Base-by-base conservation (phyloP, 2,329 filamentous ascomycete species). In the Calonectria leucothoes region DNA sequence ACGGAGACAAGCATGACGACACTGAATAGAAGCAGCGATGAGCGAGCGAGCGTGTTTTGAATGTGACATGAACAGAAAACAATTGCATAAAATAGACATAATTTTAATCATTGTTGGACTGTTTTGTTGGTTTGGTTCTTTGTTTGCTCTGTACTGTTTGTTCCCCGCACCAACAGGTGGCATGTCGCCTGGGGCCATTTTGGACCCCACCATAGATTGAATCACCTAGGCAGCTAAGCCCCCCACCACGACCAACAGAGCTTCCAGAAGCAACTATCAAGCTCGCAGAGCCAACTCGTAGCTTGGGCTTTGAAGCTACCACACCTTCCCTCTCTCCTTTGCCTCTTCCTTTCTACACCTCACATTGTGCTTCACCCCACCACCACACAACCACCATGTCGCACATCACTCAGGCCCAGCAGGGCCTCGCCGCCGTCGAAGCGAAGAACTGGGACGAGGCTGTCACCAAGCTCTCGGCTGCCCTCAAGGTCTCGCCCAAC, bases 351-450 rank as follows among this genome's bases (percentile, higher is more conserved):
- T 6, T 14, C 23, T 3, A 14, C 29, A 45, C 17, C 10, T 31
- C 27, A 29, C 7, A 45, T 23, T 45, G 42, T 23, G 42, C 35
- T 25, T 20, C 27, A 10, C 39, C 59, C 33, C 25, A 39, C 25
- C 27, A 5, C 25, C 49, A 17, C 42, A 7, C 63, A 52, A 15
- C 49, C 37, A 48, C 33, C 63, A 92, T 92, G 89, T 89, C 89
- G 7, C 82, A 88, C 75, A 85, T 86, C 73, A 87, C 84, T 2
- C 78, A 86, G n/a, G 91, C 87, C 78, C 84, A 88, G 49, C 81
- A 89, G 74, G 95, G 95, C 79, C 86, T 97, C 65, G 87, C 88
- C 45, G 89, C 95, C 70, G 88, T 95, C 71, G 85, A 90, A 33
- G 86, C 85, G 11, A 89, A 89, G 65, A 89, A 96, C 73, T 96